Percentiles rank a stretch among this genome's conserved stretches.
Conservation (phyloP, 2,329 filamentous ascomycete species). For the Aspergillus felis region DNA sequence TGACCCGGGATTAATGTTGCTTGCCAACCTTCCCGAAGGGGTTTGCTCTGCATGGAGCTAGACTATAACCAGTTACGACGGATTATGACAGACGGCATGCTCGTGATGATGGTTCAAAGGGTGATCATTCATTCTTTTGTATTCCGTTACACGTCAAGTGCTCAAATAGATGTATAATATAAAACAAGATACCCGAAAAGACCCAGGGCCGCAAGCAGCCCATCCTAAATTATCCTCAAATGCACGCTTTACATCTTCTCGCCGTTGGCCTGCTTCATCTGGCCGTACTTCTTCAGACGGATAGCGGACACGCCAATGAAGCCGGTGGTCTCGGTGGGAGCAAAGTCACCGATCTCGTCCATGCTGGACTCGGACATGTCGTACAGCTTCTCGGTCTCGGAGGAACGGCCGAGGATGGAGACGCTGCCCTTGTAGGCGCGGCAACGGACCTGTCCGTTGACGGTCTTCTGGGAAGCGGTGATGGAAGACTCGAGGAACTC, state of each 20-base stretch:
- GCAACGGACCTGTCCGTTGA: constrained; percentile 61
- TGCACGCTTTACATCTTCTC: constrained; percentile 24
- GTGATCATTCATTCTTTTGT: constrained; percentile 6
- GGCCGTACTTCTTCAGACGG: constrained; percentile 44
- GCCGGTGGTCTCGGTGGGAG: constrained; percentile 61
- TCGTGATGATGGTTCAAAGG: background rate
- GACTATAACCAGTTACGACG: background rate
- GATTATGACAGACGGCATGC: background rate
- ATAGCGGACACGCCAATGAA: constrained; percentile 46
- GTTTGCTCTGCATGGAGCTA: too few species aligned
- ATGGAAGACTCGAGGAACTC: constrained; percentile 67
- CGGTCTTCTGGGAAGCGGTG: constrained; percentile 53
- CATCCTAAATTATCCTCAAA: background rate
- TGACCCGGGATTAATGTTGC: background rate
- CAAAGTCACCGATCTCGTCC: constrained; percentile 68
- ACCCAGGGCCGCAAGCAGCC: background rate
- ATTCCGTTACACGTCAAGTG: constrained; percentile 9
- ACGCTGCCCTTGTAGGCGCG: constrained; percentile 63
- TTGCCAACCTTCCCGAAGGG: too few species aligned
- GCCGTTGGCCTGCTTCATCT: constrained; percentile 35
- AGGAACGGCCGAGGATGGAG: constrained; percentile 51
- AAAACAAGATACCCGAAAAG: background rate
- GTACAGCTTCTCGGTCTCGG: constrained; percentile 68
- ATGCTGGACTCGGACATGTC: constrained; percentile 62
- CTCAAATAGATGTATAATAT: constrained; percentile 5